Evolutionary conservation across 345 rosid genomes (phyloP), one percentile per base, ranked within the genome.

Genomic region (Dipteronia dyeriana): DNA sequence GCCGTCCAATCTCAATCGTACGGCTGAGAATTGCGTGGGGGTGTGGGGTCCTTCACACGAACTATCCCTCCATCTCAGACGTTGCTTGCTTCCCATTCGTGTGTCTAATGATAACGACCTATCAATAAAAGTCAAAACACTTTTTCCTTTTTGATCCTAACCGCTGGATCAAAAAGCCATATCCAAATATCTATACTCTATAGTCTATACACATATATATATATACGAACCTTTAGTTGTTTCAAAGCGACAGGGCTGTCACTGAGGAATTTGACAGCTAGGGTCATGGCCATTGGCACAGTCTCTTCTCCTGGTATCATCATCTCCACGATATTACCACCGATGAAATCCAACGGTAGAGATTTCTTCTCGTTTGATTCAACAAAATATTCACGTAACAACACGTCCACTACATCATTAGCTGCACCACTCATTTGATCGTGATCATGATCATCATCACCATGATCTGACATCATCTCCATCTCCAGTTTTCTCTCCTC

Each of bases 221-320:
- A n/a, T n/a, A n/a, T 9, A 76, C 84, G 75, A 86, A 96, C 99
- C 97, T 65, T 81, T 38, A 94, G 78, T 62, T 81, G 91, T 54
- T 86, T 79, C 69, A 92, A 79, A 13, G 93, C 97, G 60, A 82
- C 86, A 61, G 97, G 92, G 57, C 69, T 80, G 85, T 91, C 93
- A 75, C 87, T 83, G 73, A 96, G 81, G 85, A 89, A 94, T 80
- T 94, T 94, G 76, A 96, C 91, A 31, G 97, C 99, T 1, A 92
- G 79, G 2, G 98, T 92, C 90, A 96, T 91, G 77, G 98, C 94
- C 81, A 78, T 91, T 17, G 98, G 98, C 68, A 94, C 87, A 3
- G 97, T 93, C 80, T 96, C 99, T 78, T 92, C 97, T 57, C 99
- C 99, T 0, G 99, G 99, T 80, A 96, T 89, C 92, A 96, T 92